Base-by-base conservation (phyloP, 345 rosid species). In the Laguncularia racemosa region DNA sequence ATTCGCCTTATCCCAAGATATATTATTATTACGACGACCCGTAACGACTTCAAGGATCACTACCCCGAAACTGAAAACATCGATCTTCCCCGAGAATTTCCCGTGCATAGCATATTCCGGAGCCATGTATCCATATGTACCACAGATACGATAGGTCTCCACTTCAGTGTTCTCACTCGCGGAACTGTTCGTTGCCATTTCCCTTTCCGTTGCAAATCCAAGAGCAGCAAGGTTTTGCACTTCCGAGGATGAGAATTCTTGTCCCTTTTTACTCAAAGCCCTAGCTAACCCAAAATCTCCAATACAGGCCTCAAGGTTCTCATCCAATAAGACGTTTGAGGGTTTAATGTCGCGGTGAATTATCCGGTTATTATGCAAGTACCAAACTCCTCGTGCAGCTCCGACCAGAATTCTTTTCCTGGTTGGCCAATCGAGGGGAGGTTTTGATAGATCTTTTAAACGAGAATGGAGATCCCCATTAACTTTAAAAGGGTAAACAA, bases 341-440 rank as follows among this genome's bases (percentile, higher is more conserved):
- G 53, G 12, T 53, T 62, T 62, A 5, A 62, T 18, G 14, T 53
- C 66, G 12, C 44, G n/a, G n/a, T n/a, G n/a, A n/a, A n/a, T n/a
- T n/a, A n/a, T n/a, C n/a, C n/a, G n/a, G n/a, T n/a, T n/a, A 48
- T 21, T 16, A 48, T 63, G 67, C 16, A 63, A 51, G 48, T 55
- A 48, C 20, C 38, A 15, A 6, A 63, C 48, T 16, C 55, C 67
- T 48, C 67, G 47, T 2, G 67, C 60, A 6, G 14, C 40, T 48
- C 61, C 67, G 16, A 20, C 3, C 3, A 54, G 60, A 17, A 63
- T 40, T 16, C 40, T 16, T 46, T 17, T 15, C n/a, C 45, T 48
- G n/a, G 28, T 26, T 10, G 16, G 48, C 60, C 55, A n/a, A 48
- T 56, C 57, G 46, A 48, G 55, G 0, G 48, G 60, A 6, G 54